Evolutionary conservation across 768 basidiomycete species (phyloP).

Genomic region (Tulasnella sp.): DNA sequence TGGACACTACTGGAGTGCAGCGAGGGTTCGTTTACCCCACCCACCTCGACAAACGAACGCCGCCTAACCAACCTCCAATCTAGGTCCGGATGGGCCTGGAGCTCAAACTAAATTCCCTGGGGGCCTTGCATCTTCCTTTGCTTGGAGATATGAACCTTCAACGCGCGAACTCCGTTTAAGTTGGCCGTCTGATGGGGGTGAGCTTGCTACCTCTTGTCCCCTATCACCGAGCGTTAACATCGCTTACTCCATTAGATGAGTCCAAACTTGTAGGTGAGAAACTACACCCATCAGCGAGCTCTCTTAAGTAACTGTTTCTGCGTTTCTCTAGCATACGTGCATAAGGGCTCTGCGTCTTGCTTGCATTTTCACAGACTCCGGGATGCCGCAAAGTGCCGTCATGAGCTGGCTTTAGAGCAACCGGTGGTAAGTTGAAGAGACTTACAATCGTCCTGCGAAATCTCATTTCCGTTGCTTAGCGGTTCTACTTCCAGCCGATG

Average conservation of each 20-base stretch:
- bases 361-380: not conserved
- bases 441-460: not conserved
- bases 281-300: not conserved
- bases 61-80: too few relatives aligned
- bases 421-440: not conserved
- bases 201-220: not conserved
- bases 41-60: not conserved
- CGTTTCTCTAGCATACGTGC: not conserved
- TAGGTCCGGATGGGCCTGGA: not conserved
- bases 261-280: slow-evolving; percentile 4
- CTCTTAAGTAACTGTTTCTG: too few relatives aligned
- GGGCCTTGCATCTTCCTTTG: not conserved
- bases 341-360: not conserved
- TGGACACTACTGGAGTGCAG: not conserved
- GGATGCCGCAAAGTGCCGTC: not conserved
- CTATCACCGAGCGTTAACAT: not conserved
- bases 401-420: not conserved
- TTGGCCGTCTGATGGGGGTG: not conserved
- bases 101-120: not conserved
- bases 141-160: not conserved
- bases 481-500: not conserved
- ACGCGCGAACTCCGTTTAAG: not conserved
- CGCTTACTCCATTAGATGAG: not conserved
- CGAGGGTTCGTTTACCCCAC: not conserved
- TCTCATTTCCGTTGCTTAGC: not conserved